Evolutionary conservation across 2,329 filamentous ascomycete genomes (phyloP).

Genomic region (Fusarium aywerte): DNA sequence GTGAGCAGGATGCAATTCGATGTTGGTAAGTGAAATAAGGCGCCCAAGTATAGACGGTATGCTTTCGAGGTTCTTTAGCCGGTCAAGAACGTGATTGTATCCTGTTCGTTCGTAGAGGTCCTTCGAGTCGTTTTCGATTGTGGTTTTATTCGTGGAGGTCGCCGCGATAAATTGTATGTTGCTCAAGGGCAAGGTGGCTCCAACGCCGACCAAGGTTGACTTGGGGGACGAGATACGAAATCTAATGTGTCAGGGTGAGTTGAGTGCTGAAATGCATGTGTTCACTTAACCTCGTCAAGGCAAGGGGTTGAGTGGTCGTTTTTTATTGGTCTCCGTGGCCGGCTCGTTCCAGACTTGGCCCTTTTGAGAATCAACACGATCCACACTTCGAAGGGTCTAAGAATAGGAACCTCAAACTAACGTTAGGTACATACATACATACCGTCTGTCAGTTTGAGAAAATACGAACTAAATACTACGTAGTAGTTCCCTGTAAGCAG

Average conservation of each 20-base stretch:
- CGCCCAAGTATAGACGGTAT: not conserved
- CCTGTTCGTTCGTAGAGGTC: not conserved
- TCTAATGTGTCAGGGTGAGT: constrained; percentile 37
- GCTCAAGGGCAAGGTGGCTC: constrained; percentile 39
- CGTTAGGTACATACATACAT: too few species aligned
- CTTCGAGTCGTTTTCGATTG: not conserved
- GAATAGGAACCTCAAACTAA: constrained; percentile 17
- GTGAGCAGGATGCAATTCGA: constrained; percentile 11
- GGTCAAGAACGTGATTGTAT: not conserved
- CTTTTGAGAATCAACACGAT: constrained; percentile 21
- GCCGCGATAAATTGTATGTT: constrained; percentile 11
- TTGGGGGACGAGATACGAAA: constrained; percentile 38
- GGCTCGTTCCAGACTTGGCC: constrained; percentile 13
- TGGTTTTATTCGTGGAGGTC: constrained; percentile 19
- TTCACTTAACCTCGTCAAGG: constrained; percentile 25
- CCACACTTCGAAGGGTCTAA: constrained; percentile 23
- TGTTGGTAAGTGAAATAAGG: constrained; percentile 23
- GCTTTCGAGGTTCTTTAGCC: not conserved
- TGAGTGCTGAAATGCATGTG: constrained; percentile 36
- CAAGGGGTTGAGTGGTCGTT: constrained; percentile 27
- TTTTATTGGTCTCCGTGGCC: constrained; percentile 38
- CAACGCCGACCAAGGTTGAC: constrained; percentile 32
- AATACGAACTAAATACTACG: not conserved
- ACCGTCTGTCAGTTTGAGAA: constrained; percentile 1
- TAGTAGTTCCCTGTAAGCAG: not conserved